Evolutionary conservation across 2,329 filamentous ascomycete species (phyloP).

Genomic region (Epicoccum nigrum): DNA sequence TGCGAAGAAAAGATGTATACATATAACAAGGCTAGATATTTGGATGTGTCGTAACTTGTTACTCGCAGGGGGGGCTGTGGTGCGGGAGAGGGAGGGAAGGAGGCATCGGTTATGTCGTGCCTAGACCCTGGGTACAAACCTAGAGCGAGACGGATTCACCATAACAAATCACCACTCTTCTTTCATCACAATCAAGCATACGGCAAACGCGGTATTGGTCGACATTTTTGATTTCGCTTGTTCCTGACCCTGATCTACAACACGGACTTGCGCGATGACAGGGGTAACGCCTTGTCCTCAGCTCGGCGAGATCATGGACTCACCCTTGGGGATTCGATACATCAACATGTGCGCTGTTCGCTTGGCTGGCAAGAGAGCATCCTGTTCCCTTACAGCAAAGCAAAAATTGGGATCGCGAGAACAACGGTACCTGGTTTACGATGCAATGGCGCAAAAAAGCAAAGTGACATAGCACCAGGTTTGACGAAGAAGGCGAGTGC

Average conservation of each 20-base stretch:
- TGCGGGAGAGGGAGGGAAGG: conserved; percentile 1
- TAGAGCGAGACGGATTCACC: not conserved
- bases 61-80: not conserved
- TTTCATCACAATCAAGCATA: not conserved
- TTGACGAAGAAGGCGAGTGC: not conserved
- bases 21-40: conserved; percentile 1
- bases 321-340: conserved; percentile 1
- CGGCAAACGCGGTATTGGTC: conserved; percentile 1
- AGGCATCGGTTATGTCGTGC: not conserved
- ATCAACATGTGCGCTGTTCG: not conserved
- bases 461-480: conserved; percentile 3
- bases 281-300: conserved; percentile 1
- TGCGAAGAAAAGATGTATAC: not conserved
- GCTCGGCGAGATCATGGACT: not conserved
- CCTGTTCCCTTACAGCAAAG: not conserved
- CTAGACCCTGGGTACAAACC: not conserved
- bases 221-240: not conserved
- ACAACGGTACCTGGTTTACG: conserved; percentile 1
- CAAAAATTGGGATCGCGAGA: conserved; percentile 1
- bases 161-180: conserved; percentile 1
- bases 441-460: conserved; percentile 3
- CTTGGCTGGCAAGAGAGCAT: not conserved
- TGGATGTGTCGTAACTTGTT: not conserved
- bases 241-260: conserved; percentile 6
- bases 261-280: conserved; percentile 2